phyloP scores from a whole-genome alignment of 495 filamentous ascomycete genomes.

The Acidiella bohemica region DNA sequence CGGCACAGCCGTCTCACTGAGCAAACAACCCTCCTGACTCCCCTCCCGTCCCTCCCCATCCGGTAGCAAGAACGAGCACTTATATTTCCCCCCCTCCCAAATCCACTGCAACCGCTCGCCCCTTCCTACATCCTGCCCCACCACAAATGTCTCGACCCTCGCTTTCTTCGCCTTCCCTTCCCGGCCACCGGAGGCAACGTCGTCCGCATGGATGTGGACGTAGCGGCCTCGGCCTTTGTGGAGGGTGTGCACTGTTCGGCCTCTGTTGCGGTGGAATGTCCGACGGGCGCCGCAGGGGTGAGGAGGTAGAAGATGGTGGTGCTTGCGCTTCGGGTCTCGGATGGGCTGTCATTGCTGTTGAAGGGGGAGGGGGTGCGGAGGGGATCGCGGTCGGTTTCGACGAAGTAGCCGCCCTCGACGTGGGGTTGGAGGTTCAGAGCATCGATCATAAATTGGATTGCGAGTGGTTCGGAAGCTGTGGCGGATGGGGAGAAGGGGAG shows the following conservation, averaged over 20 bases:
- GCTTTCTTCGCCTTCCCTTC: slow-evolving; percentile 30
- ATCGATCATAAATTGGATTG: slow-evolving; percentile 31
- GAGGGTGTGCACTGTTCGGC: slow-evolving; percentile 46
- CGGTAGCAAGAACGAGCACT: slow-evolving; percentile 43
- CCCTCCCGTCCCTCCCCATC: slow-evolving; percentile 30
- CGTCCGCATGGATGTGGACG: slow-evolving; percentile 44
- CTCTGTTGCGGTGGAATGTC: slow-evolving; percentile 49
- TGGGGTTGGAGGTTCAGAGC: slow-evolving; percentile 37
- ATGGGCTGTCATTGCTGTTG: slow-evolving; percentile 20
- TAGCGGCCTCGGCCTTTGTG: slow-evolving; percentile 47
- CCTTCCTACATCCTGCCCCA: slow-evolving; percentile 40
- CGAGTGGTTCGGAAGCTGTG: slow-evolving; percentile 25
- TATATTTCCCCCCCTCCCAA: slow-evolving; percentile 53
- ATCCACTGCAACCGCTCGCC: slow-evolving; percentile 56
- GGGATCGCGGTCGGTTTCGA: slow-evolving; percentile 45
- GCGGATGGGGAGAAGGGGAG: slow-evolving; percentile 21
- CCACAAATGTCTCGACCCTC: slow-evolving; percentile 47
- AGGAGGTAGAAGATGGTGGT: slow-evolving; percentile 50
- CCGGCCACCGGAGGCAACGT: slow-evolving; percentile 19
- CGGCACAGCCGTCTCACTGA: slow-evolving; percentile 53
- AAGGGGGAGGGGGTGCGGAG: slow-evolving; percentile 40
- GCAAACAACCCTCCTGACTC: slow-evolving; percentile 41
- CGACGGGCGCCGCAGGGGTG: slow-evolving; percentile 41
- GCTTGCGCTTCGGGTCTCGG: slow-evolving; percentile 32
- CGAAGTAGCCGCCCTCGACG: slow-evolving; percentile 53